phyloP scores from a whole-genome alignment of 176 grass and related monocot species.

The Oryza rufipogon region DNA sequence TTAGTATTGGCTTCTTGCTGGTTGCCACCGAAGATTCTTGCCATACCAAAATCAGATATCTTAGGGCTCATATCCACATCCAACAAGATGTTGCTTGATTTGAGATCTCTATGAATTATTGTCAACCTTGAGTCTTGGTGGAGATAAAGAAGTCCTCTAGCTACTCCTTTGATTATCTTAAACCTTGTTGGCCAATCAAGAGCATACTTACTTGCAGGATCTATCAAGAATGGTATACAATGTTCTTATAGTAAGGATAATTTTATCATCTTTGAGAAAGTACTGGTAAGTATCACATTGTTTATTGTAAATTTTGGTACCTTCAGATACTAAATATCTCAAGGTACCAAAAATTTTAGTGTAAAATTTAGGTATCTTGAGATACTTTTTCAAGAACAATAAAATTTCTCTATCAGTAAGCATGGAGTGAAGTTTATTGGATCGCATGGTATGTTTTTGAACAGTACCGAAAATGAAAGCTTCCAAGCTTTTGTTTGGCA shows the following conservation, averaged over 20 bases:
- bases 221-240: conserved; percentile 17
- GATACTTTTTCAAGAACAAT: no score
- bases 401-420: no score
- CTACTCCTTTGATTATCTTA: conserved; percentile 60
- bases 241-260: not conserved
- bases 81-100: conserved; percentile 61
- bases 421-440: not conserved
- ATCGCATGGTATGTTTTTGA: not conserved
- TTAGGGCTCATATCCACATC: conserved; percentile 59
- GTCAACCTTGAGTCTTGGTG: conserved; percentile 64
- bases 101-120: conserved; percentile 58
- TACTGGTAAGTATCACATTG: no score
- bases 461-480: conserved; percentile 41
- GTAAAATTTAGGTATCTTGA: no score
- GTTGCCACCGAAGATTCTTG: conserved; percentile 59
- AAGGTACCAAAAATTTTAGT: no score
- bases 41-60: conserved; percentile 77
- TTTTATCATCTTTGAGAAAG: no score
- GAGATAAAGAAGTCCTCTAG: conserved; percentile 69
- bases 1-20: conserved; percentile 49
- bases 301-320: no score
- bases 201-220: conserved; percentile 31
- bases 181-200: conserved; percentile 58
- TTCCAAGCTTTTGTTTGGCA: conserved; percentile 54
- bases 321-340: no score